Evolutionary conservation across 2,329 filamentous ascomycete genomes (phyloP).

Genomic region (Dryadomyces quercivorus): DNA sequence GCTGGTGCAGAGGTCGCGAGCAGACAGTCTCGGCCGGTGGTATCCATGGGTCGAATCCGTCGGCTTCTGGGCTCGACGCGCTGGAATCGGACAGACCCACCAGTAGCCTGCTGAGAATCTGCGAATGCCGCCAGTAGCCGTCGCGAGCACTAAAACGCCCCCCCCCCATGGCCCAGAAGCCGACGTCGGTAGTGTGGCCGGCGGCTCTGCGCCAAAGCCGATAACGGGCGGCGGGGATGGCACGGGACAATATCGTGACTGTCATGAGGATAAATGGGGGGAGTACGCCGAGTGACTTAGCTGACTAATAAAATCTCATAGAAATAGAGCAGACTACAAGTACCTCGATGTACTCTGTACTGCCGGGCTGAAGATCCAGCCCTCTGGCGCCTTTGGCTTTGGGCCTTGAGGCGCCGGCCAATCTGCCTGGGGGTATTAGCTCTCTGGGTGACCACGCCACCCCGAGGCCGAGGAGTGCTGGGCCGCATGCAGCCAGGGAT

Average conservation of each 20-base stretch:
- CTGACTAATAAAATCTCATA: no score
- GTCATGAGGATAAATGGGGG: neutral
- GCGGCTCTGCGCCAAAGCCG: neutral
- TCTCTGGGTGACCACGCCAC: no score
- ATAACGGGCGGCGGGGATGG: neutral
- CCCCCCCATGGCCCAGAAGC: neutral
- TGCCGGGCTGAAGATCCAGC: no score
- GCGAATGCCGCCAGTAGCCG: conserved; percentile 8
- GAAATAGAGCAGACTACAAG: no score
- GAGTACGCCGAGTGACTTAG: no score
- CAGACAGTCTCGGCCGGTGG: neutral
- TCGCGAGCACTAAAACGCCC: neutral
- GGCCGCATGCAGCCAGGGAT: no score
- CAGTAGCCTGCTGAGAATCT: neutral
- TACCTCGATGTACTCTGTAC: no score
- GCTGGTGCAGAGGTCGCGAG: neutral
- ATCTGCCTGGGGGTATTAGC: no score
- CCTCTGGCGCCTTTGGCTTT: no score
- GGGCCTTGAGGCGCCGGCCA: no score
- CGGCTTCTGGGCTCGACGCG: neutral
- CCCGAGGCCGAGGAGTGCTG: no score
- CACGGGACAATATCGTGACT: neutral
- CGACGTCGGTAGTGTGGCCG: neutral
- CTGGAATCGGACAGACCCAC: neutral
- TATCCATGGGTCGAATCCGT: neutral